Evolutionary conservation across 2,329 filamentous ascomycete genomes (phyloP).

Genomic region (Drechslerella stenobrocha): DNA sequence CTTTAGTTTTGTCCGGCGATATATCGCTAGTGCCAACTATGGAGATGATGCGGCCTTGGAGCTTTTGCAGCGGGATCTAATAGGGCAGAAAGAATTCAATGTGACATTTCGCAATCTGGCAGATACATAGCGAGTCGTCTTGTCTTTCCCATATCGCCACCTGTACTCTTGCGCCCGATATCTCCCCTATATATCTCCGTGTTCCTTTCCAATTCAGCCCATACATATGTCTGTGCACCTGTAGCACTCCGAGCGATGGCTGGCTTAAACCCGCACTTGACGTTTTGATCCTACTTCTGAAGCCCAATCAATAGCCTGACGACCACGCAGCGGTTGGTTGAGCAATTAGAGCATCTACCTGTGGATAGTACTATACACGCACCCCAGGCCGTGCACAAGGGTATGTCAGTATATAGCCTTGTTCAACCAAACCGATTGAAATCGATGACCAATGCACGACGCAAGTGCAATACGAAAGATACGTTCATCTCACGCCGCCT

Average conservation of each 20-base stretch:
- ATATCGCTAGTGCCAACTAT: slow-evolving; percentile 8
- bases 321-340: too few species aligned
- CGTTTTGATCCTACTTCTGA: too few species aligned
- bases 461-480: background rate
- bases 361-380: too few species aligned
- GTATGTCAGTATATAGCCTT: background rate
- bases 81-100: slow-evolving; percentile 19
- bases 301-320: too few species aligned
- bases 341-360: too few species aligned
- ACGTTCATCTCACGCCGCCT: slow-evolving; percentile 7
- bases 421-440: too few species aligned
- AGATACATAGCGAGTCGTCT: slow-evolving; percentile 1
- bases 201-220: too few species aligned
- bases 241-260: too few species aligned
- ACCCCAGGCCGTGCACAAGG: too few species aligned
- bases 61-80: slow-evolving; percentile 20
- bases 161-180: background rate
- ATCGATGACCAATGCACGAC: background rate
- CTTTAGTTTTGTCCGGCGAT: slow-evolving; percentile 9
- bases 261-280: too few species aligned
- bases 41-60: slow-evolving; percentile 20
- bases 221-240: too few species aligned
- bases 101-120: slow-evolving; percentile 29
- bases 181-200: background rate
- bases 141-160: too few species aligned